Conservation (phyloP, 495 filamentous ascomycete species). For the Immersiella caudata region DNA sequence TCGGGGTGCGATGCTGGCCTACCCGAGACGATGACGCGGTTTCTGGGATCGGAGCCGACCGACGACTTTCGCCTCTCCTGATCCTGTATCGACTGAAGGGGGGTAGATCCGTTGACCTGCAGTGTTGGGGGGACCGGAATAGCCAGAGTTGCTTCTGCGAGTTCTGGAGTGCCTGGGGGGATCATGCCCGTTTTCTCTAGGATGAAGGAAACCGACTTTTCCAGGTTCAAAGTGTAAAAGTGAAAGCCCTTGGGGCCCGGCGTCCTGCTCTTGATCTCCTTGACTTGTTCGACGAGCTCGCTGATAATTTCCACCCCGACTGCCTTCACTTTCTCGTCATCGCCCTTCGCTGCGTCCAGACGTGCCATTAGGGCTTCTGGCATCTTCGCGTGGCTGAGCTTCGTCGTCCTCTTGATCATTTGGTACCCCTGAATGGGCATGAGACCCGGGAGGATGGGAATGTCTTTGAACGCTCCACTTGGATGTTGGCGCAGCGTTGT, state of each 20-base stretch:
- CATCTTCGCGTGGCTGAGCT: constrained; percentile 85
- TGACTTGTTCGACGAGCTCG: constrained; percentile 72
- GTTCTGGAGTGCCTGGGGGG: constrained; percentile 54
- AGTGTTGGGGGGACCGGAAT: constrained; percentile 43
- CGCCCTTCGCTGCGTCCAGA: constrained; percentile 78
- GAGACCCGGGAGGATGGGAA: constrained; percentile 89
- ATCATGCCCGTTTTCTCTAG: constrained; percentile 86
- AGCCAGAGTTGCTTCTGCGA: constrained; percentile 46
- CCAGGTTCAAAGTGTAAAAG: constrained; percentile 95
- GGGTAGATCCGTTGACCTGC: constrained; percentile 38
- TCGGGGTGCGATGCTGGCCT: constrained; percentile 53
- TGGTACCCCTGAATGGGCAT: constrained; percentile 98
- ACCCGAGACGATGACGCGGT: constrained; percentile 78
- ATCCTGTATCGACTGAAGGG: constrained; percentile 24
- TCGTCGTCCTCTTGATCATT: constrained; percentile 92
- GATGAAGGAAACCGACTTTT: constrained; percentile 94
- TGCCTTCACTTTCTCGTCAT: constrained; percentile 88
- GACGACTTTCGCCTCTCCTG: constrained; percentile 46
- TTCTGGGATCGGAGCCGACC: constrained; percentile 69
- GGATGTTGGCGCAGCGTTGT: constrained; percentile 74
- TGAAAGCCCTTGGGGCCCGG: constrained; percentile 76
- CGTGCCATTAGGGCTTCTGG: constrained; percentile 68
- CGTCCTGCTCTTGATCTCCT: constrained; percentile 56
- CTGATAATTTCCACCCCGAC: constrained; percentile 71
- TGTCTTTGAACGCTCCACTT: constrained; percentile 82